Percentiles rank a stretch among this genome's conserved stretches.
Conservation (phyloP, 1,284 basidiomycete genomes). For the Leccinum subspadiceum region DNA sequence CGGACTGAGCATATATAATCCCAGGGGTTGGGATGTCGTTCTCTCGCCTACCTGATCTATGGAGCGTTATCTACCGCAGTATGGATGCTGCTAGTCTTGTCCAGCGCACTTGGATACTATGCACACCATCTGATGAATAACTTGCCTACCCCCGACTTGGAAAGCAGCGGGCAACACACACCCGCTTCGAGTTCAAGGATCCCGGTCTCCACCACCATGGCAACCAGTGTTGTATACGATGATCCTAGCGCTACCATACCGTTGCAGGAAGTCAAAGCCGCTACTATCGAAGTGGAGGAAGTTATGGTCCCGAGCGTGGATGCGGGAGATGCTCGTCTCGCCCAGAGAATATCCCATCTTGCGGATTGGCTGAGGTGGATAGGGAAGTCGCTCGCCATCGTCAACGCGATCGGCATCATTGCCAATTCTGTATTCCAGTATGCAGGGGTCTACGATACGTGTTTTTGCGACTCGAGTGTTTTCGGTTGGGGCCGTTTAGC, state of each 20-base stretch:
- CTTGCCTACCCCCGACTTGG: slow-evolving; percentile 2
- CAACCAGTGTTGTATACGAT: no score
- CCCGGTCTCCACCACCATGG: not conserved
- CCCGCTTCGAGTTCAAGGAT: not conserved
- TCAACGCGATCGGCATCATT: slow-evolving; percentile 24
- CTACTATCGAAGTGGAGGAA: not conserved
- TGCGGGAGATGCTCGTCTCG: not conserved
- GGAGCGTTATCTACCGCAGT: slow-evolving; percentile 35
- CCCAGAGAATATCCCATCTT: not conserved
- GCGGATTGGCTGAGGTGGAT: slow-evolving; percentile 24
- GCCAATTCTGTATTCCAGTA: slow-evolving; percentile 23
- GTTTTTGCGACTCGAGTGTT: slow-evolving; percentile 26
- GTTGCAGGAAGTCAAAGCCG: not conserved
- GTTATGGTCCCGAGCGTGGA: not conserved
- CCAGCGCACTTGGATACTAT: slow-evolving; percentile 37
- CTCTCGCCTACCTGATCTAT: slow-evolving; percentile 39
- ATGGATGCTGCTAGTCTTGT: slow-evolving; percentile 39
- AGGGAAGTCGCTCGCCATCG: slow-evolving; percentile 24
- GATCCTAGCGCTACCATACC: not conserved
- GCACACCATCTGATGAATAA: slow-evolving; percentile 10
- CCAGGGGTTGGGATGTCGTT: slow-evolving; percentile 40
- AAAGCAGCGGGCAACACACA: not conserved
- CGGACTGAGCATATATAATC: not conserved
- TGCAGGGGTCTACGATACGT: slow-evolving; percentile 20
- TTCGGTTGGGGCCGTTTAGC: slow-evolving; percentile 7